Conservation (phyloP, 2,329 filamentous ascomycete genomes). For the Grosmannia huntii region DNA sequence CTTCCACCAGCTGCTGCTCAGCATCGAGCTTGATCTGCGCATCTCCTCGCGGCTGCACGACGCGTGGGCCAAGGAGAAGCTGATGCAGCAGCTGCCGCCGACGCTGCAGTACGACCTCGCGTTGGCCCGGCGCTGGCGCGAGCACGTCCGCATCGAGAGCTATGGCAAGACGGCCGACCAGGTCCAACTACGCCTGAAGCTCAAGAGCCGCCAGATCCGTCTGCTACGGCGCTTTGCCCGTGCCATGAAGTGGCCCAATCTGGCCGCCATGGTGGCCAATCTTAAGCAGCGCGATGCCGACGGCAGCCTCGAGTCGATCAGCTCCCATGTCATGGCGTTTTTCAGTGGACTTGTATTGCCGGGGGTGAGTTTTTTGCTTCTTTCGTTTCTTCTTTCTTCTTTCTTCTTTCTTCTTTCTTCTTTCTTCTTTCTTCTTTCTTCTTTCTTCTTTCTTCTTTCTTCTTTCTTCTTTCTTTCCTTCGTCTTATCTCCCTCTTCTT, state of each 20-base stretch:
- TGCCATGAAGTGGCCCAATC: constrained; percentile 67
- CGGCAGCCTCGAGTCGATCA: constrained; percentile 43
- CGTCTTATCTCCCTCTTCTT: no score
- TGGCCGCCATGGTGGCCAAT: constrained; percentile 48
- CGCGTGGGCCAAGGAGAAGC: constrained; percentile 51
- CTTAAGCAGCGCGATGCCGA: constrained; percentile 48
- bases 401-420: no score
- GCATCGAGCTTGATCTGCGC: constrained; percentile 57
- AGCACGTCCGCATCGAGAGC: constrained; percentile 54
- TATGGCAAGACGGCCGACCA: constrained; percentile 40
- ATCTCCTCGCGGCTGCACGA: constrained; percentile 50
- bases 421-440: no score
- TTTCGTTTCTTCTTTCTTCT: no score
- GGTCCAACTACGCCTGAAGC: constrained; percentile 50
- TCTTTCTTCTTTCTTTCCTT: no score
- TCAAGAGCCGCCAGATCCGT: constrained; percentile 55
- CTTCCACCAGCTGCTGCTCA: constrained; percentile 65
- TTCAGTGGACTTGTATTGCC: constrained; percentile 63
- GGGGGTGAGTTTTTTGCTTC: constrained; percentile 38
- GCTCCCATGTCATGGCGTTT: constrained; percentile 64
- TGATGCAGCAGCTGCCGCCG: constrained; percentile 53
- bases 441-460: no score
- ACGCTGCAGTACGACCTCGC: constrained; percentile 62
- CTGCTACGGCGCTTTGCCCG: constrained; percentile 56
- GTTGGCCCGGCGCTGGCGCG: constrained; percentile 59